Base-by-base conservation (phyloP, 2,329 filamentous ascomycete genomes). In the Cladorrhinum sp. region DNA sequence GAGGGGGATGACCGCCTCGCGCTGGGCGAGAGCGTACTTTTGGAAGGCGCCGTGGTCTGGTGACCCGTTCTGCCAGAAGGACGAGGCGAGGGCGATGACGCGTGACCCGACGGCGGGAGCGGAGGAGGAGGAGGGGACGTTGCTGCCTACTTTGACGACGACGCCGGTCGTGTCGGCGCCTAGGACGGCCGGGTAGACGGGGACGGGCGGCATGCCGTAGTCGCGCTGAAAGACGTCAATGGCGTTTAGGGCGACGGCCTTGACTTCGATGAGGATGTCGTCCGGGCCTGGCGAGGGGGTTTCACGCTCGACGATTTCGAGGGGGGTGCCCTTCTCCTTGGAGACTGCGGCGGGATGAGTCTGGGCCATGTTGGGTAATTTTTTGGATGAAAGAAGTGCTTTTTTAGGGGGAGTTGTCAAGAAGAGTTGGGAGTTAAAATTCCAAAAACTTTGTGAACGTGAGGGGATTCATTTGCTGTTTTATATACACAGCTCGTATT, bases 1-100 rank as follows among this genome's bases (percentile, higher is more conserved):
- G 27, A 63, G 24, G 29, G 45, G 41, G 12, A 32, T 48, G 18
- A 63, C 62, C 23, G 13, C 25, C 25, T 57, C 55, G n/a, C 7
- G 22, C 27, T 52, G 45, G 32, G 57, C 55, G 9, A 63, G 32
- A 22, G 54, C 54, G n/a, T 49, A 52, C 32, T 63, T 55, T 48
- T 63, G 62, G 48, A 63, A 63, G 24, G 58, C 62, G 48, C 58
- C 62, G 32, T 58, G 51, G 52, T 63, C 62, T 29, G 59, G 49
- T 2, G 55, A 57, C 50, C 59, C 59, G 48, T 57, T 41, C 3
- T 57, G 54, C 50, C 54, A 61, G 59, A 49, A 61, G 48, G 59
- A 32, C 2, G 55, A 45, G n/a, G 54, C 59, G 1, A 61, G 6
- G 5, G 50, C 59, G 18, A 54, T 2, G 54, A 57, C 59, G 10